A percentile compares a stretch with the other conserved stretches of the same genome.
Evolutionary conservation across 176 grass and related monocot species (phyloP).

Genomic region (Triticum turgidum): DNA sequence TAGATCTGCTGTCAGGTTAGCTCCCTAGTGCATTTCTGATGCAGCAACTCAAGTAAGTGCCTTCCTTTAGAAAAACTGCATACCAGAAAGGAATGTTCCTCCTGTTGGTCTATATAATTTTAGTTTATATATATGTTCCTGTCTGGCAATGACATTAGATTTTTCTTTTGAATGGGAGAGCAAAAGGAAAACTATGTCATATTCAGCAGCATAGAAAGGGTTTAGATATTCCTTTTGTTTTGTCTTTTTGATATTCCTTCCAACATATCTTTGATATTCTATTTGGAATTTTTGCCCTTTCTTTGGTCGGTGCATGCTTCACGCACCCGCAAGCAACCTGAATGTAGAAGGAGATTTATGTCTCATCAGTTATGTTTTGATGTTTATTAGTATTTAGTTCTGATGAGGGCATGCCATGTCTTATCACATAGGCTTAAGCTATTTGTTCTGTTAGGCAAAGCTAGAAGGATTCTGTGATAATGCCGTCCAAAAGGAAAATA

Average conservation of each 20-base stretch:
- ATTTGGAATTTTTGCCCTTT: constrained; percentile 26
- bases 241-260: constrained; percentile 27
- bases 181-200: constrained; percentile 29
- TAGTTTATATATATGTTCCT: neutral
- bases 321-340: neutral
- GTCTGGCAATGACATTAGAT: neutral
- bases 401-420: neutral
- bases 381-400: neutral
- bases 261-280: constrained; percentile 45
- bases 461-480: neutral
- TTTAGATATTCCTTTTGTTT: constrained; percentile 48
- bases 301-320: constrained; percentile 29
- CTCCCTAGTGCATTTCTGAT: constrained; percentile 45
- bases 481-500: too few species aligned
- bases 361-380: constrained; percentile 6
- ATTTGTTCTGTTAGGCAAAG: neutral
- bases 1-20: neutral
- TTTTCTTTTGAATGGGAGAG: neutral
- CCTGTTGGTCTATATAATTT: neutral
- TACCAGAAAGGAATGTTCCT: constrained; percentile 10
- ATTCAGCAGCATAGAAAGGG: constrained; percentile 32
- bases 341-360: constrained; percentile 22
- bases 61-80: neutral
- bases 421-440: constrained; percentile 9
- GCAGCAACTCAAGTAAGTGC: constrained; percentile 20